Evolutionary conservation across 2,329 filamentous ascomycete genomes (phyloP), one percentile per base, ranked within the genome.

Genomic region (Apiospora kogelbergensis): DNA sequence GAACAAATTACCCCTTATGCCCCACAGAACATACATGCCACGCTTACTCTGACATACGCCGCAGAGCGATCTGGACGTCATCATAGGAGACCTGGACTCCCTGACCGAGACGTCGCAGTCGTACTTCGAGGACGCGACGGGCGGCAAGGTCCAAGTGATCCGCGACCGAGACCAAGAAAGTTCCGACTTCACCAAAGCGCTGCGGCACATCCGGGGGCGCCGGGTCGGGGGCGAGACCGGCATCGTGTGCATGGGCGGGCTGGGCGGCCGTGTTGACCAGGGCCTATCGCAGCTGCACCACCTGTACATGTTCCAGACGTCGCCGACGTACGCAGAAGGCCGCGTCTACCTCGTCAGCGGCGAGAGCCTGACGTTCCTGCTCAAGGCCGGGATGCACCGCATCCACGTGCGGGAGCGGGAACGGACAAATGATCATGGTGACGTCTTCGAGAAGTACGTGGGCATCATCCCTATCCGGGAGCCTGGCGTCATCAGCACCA

Each of bases 61-160:
- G 81, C 68, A 88, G 85, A 81, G 89, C 76, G 83, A 89, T 69
- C 88, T 94, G 1, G 84, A 93, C 76, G 84, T 87, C 68, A 94
- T 99, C 71, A 90, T 97, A 73, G 96, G 96, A 63, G 96, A 99
- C 78, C 86, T 99, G 11, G 96, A 99, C 81, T 98, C 95, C 4
- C 83, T 98, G 22, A 82, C 82, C 2, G 83, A 88, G 11, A 81
- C 88, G 15, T 86, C 92, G 13, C 85, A 85, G 67, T 75, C 84
- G n/a, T 91, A 92, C 80, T 97, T 95, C 81, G 83, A 86, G 42
- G 3, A 48, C 81, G 84, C 26, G 84, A 86, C 67, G 79, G 77
- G 20, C 76, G 68, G 79, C 84, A 37, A 71, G 11, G 86, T 93
- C 1, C 76, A 84, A 15, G 84, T 98, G 67, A 85, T 93, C 72